These are phyloP conservation scores for Malus domestica DNA, from an alignment of 306 rosid genomes.

Conservation along the genomic window ASM211411v1 NC_041803.1:15181501-15182000, in stretches of 20 bases:
- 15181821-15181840: not conserved
- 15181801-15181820: not conserved
- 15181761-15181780: not conserved
- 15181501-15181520: conserved; percentile 12
- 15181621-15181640: conserved; percentile 18
- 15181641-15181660: conserved; percentile 19
- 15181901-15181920: not conserved
- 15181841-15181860: not conserved
- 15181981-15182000: not conserved
- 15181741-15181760: not conserved
- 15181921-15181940: not conserved
- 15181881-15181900: not conserved
- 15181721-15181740: not conserved
- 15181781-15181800: not conserved
- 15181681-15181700: not conserved
- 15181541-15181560: not conserved
- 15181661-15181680: conserved; percentile 1
- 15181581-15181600: conserved; percentile 25
- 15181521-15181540: conserved; percentile 30
- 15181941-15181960: too few relatives aligned
- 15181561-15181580: not conserved
- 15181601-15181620: conserved; percentile 37
- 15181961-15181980: not conserved
- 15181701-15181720: not conserved
- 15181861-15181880: not conserved